Evolutionary conservation across 768 basidiomycete genomes (phyloP).

Genomic region (Termitomyces heimii): DNA sequence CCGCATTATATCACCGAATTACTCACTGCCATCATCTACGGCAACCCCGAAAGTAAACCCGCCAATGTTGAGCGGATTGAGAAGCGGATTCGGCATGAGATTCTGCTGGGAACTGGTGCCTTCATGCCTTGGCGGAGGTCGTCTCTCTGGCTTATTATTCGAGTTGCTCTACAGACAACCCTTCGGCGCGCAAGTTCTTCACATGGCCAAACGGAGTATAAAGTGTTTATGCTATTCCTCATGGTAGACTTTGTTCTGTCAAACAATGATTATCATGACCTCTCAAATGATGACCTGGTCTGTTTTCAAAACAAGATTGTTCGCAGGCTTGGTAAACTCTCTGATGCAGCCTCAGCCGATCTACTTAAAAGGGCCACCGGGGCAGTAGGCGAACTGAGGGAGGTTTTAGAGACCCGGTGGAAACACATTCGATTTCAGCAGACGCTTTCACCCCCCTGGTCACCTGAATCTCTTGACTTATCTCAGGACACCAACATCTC

Average conservation of each 20-base stretch:
- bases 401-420: background rate
- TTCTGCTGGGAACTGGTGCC: background rate
- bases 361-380: background rate
- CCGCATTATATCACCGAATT: background rate
- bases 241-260: background rate
- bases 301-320: background rate
- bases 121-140: background rate
- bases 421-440: background rate
- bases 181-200: background rate
- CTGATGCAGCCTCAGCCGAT: background rate
- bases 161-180: background rate
- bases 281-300: background rate
- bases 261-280: background rate
- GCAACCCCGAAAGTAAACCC: background rate
- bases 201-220: background rate
- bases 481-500: background rate
- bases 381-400: background rate
- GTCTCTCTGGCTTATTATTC: background rate
- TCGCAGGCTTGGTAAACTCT: background rate
- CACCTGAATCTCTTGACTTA: background rate
- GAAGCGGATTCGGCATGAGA: background rate
- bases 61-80: background rate
- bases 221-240: background rate
- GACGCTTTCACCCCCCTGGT: background rate
- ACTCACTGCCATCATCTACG: background rate